Evolutionary conservation across 345 rosid genomes (phyloP), one percentile per base, ranked within the genome.

Genomic region (Salix exigua): DNA sequence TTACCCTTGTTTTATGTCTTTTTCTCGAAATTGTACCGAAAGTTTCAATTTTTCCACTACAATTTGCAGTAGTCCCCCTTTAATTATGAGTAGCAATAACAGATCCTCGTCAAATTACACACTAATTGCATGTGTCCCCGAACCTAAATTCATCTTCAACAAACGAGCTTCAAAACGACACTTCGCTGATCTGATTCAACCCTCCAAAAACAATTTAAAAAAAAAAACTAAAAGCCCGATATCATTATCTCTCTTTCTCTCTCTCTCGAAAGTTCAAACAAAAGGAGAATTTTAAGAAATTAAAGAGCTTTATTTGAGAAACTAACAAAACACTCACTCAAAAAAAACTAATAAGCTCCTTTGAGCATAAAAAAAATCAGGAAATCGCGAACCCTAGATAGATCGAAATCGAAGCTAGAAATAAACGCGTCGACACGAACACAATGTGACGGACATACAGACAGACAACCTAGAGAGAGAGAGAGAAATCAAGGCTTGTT

Each of bases 381-480:
- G 14, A 58, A 40, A 48, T n/a, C 18, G 28, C 38, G 55, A 80
- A 76, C 73, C 80, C 77, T n/a, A 58, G 25, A 67, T 76, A 67
- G 80, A 76, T 80, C 83, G 70, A 80, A 58, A 72, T 80, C 73
- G 76, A 80, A 80, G 73, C 69, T 38, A 53, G 63, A 58, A 65
- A 80, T 42, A 58, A 72, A 61, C 65, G 77, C 65, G 28, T 35
- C 70, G 77, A 72, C 69, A 63, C 83, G 70, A 67, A 21, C 13
- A 72, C 77, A 70, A 69, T 64, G 53, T 44, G 72, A 58, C 28
- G 55, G 4, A 64, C 14, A 2, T 11, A 38, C 25, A 58, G 1
- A 58, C 63, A 58, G 23, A 71, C 67, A 72, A 73, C 79, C 83
- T 80, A 75, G 62, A 30, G n/a, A 67, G 13, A 40, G 13, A 40